A percentile compares a stretch with the other conserved stretches of the same genome.
phyloP scores from a whole-genome alignment of 768 basidiomycete species.

The Tricholoma sp. region DNA sequence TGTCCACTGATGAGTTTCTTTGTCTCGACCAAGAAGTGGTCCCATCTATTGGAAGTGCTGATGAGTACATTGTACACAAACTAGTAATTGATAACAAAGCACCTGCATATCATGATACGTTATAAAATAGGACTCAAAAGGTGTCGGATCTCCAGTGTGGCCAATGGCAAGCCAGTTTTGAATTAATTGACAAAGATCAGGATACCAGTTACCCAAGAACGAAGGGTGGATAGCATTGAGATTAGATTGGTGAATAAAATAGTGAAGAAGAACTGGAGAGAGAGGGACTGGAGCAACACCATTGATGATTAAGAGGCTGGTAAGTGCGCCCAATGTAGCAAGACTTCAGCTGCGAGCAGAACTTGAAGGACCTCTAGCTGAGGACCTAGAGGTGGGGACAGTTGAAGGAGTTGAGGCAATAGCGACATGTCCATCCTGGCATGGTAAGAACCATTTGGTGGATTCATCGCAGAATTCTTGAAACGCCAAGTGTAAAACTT shows the following conservation, averaged over 20 bases:
- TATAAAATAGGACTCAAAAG: not conserved
- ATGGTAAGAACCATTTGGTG: not conserved
- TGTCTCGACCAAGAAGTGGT: not conserved
- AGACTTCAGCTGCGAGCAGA: not conserved
- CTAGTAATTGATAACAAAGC: not conserved
- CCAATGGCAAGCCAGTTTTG: constrained; percentile 1
- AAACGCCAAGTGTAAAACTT: not conserved
- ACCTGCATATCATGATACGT: not conserved
- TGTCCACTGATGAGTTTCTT: not conserved
- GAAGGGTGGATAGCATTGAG: not conserved
- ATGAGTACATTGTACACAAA: not conserved
- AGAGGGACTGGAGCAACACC: not conserved
- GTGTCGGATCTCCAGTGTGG: not conserved
- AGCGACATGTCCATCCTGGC: not conserved
- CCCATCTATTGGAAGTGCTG: not conserved
- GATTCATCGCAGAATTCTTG: not conserved
- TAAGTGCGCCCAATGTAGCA: not conserved
- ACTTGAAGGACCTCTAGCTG: not conserved
- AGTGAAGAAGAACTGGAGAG: not conserved
- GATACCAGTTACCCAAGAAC: not conserved
- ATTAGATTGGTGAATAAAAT: not conserved
- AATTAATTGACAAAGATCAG: not conserved
- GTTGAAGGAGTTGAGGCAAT: not conserved
- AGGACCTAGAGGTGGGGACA: not conserved
- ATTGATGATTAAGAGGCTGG: not conserved